These are phyloP conservation scores for Zygosaccharomyces sapae DNA, from an alignment of 1,139 yeast genomes.

Conservation along the genomic window DNA sequence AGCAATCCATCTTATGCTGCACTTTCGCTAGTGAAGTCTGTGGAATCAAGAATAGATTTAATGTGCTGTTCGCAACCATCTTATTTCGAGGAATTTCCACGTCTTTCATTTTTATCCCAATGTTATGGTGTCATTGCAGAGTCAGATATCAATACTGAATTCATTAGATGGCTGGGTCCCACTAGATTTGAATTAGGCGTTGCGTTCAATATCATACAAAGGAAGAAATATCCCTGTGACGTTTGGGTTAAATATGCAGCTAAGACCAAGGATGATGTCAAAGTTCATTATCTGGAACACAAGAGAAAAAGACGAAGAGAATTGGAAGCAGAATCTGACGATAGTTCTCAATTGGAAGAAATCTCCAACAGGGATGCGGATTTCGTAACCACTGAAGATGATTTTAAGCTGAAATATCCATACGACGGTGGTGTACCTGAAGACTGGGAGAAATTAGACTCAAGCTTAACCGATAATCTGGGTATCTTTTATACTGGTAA, in stretches of 20 bases:
- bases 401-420: constrained; percentile 41
- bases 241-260: constrained; percentile 65
- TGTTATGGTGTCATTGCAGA: constrained; percentile 92
- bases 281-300: constrained; percentile 47
- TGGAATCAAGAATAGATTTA: constrained; percentile 61
- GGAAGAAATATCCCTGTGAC: constrained; percentile 74
- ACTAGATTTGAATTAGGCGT: constrained; percentile 83
- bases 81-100: constrained; percentile 35
- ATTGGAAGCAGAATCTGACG: constrained; percentile 9
- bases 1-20: constrained; percentile 66
- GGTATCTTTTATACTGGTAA: constrained; percentile 84
- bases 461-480: constrained; percentile 46
- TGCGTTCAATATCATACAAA: constrained; percentile 52
- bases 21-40: constrained; percentile 66
- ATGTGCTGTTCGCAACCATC: constrained; percentile 73
- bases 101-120: constrained; percentile 75
- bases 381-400: constrained; percentile 20
- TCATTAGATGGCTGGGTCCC: constrained; percentile 84
- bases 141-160: constrained; percentile 89
- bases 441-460: constrained; percentile 64
- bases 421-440: constrained; percentile 52
- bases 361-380: neutral
- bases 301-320: constrained; percentile 20
- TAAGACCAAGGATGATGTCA: constrained; percentile 50
- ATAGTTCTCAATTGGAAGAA: constrained; percentile 8